These are phyloP conservation scores for Nymphaea thermarum DNA, from an alignment of 164 flowering plant species.

Conservation along the genomic window DNA sequence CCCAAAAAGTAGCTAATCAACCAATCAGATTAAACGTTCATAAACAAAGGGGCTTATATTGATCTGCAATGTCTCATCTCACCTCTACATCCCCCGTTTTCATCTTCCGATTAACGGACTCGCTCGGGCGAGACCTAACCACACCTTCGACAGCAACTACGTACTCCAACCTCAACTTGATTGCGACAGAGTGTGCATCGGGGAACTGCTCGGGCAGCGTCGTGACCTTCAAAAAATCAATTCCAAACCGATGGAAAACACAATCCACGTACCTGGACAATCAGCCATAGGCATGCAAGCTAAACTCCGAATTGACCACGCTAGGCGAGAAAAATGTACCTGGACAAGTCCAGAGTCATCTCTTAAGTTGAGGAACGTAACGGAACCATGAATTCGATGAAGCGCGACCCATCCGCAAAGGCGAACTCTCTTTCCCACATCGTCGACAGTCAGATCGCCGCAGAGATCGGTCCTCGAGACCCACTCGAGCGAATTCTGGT, in stretches of 20 bases:
- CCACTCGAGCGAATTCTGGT: constrained; percentile 46
- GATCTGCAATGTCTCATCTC: not conserved
- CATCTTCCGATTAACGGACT: constrained; percentile 74
- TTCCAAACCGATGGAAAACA: not conserved
- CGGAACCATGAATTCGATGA: constrained; percentile 83
- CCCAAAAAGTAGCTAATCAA: no score
- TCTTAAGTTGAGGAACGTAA: constrained; percentile 78
- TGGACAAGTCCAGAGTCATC: constrained; percentile 88
- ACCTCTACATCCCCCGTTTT: constrained; percentile 87
- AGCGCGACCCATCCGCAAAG: constrained; percentile 97
- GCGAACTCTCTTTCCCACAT: constrained; percentile 65
- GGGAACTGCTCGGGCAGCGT: constrained; percentile 78
- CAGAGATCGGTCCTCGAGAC: constrained; percentile 51
- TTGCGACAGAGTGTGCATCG: constrained; percentile 54
- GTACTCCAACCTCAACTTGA: constrained; percentile 74
- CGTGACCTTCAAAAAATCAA: constrained; percentile 33
- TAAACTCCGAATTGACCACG: not conserved
- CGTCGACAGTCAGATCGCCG: constrained; percentile 45
- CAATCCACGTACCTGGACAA: not conserved
- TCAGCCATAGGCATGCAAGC: not conserved
- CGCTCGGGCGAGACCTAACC: constrained; percentile 63
- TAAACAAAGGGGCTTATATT: no score
- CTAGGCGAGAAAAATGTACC: constrained; percentile 16
- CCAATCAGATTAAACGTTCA: no score
- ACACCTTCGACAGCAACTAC: constrained; percentile 79